Base-by-base conservation (phyloP, 2,329 filamentous ascomycete genomes). In the Fusarium nelsonii region DNA sequence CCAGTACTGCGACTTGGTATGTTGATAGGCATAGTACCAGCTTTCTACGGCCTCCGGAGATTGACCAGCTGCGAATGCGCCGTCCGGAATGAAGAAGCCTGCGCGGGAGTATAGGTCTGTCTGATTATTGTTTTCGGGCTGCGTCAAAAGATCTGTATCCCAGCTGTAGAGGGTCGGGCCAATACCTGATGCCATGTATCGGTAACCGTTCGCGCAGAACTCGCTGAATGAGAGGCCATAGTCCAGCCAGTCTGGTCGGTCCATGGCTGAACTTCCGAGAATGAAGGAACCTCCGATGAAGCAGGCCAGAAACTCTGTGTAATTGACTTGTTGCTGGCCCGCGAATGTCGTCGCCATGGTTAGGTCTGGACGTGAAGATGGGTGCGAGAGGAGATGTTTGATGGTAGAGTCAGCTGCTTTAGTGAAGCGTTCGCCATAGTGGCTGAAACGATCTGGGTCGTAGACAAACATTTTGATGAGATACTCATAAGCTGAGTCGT, bases 21-120 rank as follows among this genome's bases (percentile, higher is more conserved):
- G 83, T 56, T 91, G 87, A 77, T 90, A 91, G 84, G 93, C 88
- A 76, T 91, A 87, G 78, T 92, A 94, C n/a, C 94, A 88, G 20
- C 90, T 92, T 80, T 94, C 91, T 58, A 94, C 92, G 7, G 91
- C 91, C 79, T 94, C 91, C 4, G 32, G 40, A 2, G 40, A 20
- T 14, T 62, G 63, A 4, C 45, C 45, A 12, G 40, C 36, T 11
- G 10, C 3, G 11, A 52, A 44, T 2, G 6, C 5, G 0, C 39
- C 34, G 3, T 61, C 49, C 3, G 15, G 53, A 4, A 53, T 40
- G 3, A 65, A 50, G 32, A 49, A 59, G 1, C 54, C 39, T 3
- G 54, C n/a, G 8, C 48, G 34, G 4, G 28, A 14, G 34, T 63
- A 65, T 1, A 55, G 10, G 5, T 30, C 30, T 9, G 30, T 55